These are phyloP conservation scores for Metschnikowia similis DNA, from an alignment of 805 yeast genomes.

Conservation along the genomic window DNA sequence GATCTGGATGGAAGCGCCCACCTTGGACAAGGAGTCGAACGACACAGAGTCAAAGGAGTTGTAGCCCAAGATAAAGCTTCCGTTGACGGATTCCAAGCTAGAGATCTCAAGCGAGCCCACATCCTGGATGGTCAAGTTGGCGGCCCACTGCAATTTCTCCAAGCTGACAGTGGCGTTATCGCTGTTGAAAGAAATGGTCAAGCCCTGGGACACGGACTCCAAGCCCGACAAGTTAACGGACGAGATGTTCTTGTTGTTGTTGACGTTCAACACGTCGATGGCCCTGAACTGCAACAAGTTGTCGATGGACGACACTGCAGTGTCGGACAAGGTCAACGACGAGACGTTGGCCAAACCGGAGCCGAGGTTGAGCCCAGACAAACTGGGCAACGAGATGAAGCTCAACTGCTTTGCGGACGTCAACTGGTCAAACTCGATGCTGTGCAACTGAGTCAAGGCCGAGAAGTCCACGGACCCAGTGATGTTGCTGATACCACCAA, in stretches of 20 bases:
- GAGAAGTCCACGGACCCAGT: conserved; percentile 33
- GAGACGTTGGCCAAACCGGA: conserved; percentile 32
- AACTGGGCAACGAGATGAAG: conserved; percentile 40
- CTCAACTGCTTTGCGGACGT: conserved; percentile 26
- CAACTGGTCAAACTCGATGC: conserved; percentile 33
- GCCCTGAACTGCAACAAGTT: conserved; percentile 27
- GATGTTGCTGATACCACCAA: conserved; percentile 27
- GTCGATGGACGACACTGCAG: conserved; percentile 36
- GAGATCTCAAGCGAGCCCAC: conserved; percentile 27
- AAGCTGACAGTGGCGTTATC: conserved; percentile 26
- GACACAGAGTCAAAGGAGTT: conserved; percentile 32
- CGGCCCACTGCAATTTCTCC: conserved; percentile 37
- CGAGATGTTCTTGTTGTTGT: conserved; percentile 42
- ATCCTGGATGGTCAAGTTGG: conserved; percentile 43
- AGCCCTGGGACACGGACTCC: conserved; percentile 29
- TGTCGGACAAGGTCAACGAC: conserved; percentile 36
- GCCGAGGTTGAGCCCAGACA: conserved; percentile 34
- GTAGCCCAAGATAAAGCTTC: conserved; percentile 37
- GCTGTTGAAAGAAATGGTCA: conserved; percentile 39
- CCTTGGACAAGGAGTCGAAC: conserved; percentile 27
- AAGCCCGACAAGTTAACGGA: conserved; percentile 29
- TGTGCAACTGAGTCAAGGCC: conserved; percentile 37
- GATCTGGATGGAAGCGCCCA: conserved; percentile 39
- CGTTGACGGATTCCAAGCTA: conserved; percentile 37
- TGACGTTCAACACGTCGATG: conserved; percentile 33